Conservation (phyloP, 208 protist species). For the Trypanosoma rangeli region DNA sequence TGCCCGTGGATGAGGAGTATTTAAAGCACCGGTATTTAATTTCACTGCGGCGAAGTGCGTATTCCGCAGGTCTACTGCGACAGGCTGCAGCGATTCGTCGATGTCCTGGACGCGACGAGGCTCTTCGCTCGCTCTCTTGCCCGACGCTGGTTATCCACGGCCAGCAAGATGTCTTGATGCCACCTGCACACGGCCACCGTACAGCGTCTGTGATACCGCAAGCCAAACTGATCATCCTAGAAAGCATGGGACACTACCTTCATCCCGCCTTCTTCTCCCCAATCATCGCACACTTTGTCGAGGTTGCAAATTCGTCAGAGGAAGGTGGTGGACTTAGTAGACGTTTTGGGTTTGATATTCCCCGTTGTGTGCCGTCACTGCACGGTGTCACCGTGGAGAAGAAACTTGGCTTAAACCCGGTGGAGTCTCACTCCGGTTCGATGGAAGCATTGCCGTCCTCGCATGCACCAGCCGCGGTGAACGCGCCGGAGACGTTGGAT, state of each 20-base stretch:
- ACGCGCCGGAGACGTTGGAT: neutral
- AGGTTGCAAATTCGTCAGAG: slow-evolving; percentile 12
- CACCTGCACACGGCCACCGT: slow-evolving; percentile 68
- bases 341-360: neutral
- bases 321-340: neutral
- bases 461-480: neutral
- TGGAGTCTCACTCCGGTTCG: neutral
- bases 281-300: slow-evolving; percentile 41
- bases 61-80: slow-evolving; percentile 59
- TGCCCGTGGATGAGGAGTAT: slow-evolving; percentile 62
- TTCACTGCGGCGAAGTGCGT: slow-evolving; percentile 57
- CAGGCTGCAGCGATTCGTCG: slow-evolving; percentile 70
- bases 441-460: neutral
- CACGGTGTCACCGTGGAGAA: neutral
- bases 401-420: neutral
- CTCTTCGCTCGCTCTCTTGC: slow-evolving; percentile 38
- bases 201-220: slow-evolving; percentile 61
- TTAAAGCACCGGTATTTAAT: slow-evolving; percentile 59
- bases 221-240: slow-evolving; percentile 56
- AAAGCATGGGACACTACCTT: slow-evolving; percentile 86
- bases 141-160: slow-evolving; percentile 77
- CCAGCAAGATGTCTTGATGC: slow-evolving; percentile 68
- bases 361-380: neutral
- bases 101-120: slow-evolving; percentile 43
- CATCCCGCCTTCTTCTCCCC: slow-evolving; percentile 70